Evolutionary conservation across 192 early-diverging fungal genomes (phyloP).

Genomic region (Linnemannia schmuckeri): DNA sequence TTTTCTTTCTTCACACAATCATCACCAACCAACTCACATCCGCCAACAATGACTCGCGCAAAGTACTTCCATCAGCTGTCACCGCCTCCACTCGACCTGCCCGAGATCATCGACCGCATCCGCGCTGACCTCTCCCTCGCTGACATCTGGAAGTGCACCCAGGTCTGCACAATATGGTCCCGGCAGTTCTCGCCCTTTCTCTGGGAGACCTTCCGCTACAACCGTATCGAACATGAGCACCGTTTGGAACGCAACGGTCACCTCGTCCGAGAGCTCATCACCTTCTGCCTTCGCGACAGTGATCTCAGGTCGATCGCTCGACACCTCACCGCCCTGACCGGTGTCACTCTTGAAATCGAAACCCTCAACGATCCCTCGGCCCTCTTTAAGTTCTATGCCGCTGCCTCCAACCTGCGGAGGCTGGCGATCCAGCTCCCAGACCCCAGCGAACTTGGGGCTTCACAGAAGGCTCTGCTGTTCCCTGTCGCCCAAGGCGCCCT

Average conservation of each 20-base stretch:
- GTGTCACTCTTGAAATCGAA: background rate
- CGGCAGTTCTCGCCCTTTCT: conserved; percentile 22
- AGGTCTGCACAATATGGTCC: conserved; percentile 22
- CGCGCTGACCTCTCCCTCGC: background rate
- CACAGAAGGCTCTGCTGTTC: conserved; percentile 1
- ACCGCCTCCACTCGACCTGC: conserved; percentile 26
- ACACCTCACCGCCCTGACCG: background rate
- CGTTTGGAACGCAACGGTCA: conserved; percentile 5
- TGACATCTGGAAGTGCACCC: conserved; percentile 25
- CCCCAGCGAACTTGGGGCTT: background rate
- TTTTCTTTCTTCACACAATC: background rate
- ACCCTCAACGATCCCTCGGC: background rate
- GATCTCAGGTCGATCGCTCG: conserved; percentile 6
- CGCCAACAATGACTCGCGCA: background rate
- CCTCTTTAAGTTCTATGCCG: background rate
- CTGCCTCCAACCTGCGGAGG: background rate
- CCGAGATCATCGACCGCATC: conserved; percentile 21
- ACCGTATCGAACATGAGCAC: background rate
- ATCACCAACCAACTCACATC: background rate
- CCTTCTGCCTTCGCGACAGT: conserved; percentile 9
- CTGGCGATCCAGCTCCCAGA: background rate
- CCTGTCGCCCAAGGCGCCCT: conserved; percentile 13
- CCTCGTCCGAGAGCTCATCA: conserved; percentile 9
- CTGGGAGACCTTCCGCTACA: conserved; percentile 23
- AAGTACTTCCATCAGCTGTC: conserved; percentile 33